A percentile compares a stretch with the other conserved stretches of the same genome.
phyloP scores from a whole-genome alignment of 2,329 filamentous ascomycete genomes.

The Talaromyces sp. region DNA sequence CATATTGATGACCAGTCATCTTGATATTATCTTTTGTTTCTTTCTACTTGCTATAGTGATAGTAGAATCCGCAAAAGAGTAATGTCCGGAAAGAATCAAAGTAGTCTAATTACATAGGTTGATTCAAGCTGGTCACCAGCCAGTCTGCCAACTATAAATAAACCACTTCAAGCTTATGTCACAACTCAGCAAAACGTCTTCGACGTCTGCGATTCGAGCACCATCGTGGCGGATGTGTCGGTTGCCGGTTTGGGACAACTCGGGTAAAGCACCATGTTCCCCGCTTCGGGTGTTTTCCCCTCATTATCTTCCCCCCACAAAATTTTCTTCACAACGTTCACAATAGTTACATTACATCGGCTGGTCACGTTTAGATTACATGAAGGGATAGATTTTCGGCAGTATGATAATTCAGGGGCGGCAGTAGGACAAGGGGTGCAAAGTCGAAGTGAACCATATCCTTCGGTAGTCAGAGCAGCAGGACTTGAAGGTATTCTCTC shows the following conservation, averaged over 20 bases:
- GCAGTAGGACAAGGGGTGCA: neutral
- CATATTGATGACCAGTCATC: slow-evolving; percentile 21
- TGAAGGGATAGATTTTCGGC: neutral
- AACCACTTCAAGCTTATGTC: neutral
- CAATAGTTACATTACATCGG: neutral
- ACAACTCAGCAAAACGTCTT: neutral
- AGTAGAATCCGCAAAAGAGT: neutral
- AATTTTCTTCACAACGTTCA: neutral
- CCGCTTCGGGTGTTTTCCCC: slow-evolving; percentile 9
- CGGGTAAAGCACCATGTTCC: slow-evolving; percentile 8
- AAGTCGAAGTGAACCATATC: neutral
- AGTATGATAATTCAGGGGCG: neutral
- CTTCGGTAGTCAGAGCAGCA: neutral
- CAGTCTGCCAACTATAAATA: neutral
- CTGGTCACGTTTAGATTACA: neutral
- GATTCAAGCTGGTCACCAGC: neutral
- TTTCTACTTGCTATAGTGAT: neutral
- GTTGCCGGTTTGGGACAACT: neutral
- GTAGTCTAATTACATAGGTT: neutral
- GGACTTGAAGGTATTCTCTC: neutral
- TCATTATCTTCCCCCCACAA: slow-evolving; percentile 5
- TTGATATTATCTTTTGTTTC: neutral
- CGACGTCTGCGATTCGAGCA: neutral
- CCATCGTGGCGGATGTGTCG: neutral
- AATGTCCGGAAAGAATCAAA: neutral